Conservation (phyloP, 1,284 basidiomycete species). For the Boletus hoseneyae region DNA sequence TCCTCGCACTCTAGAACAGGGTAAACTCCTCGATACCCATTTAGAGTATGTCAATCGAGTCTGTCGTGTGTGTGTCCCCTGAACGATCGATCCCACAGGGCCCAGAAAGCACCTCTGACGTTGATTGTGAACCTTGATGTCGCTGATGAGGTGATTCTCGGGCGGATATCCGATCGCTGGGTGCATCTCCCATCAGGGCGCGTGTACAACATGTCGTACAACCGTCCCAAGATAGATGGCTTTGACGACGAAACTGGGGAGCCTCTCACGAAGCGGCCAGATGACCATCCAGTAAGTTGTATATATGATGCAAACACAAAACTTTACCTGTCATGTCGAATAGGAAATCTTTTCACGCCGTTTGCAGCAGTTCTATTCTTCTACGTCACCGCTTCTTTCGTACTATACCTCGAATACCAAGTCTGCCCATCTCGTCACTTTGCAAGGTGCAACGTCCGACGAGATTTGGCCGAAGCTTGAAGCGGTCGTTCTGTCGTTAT, state of each 20-base stretch:
- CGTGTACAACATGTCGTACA: constrained; percentile 91
- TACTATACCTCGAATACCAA: constrained; percentile 60
- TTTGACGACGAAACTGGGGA: constrained; percentile 94
- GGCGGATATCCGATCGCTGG: constrained; percentile 91
- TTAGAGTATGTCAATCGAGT: constrained; percentile 48
- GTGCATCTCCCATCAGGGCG: constrained; percentile 91
- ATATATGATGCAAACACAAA: background rate
- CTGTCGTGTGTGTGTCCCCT: constrained; percentile 1
- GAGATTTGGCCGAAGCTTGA: constrained; percentile 91
- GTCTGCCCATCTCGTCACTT: constrained; percentile 53
- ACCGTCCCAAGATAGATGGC: constrained; percentile 84
- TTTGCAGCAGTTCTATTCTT: constrained; percentile 79
- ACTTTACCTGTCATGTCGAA: constrained; percentile 5
- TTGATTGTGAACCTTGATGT: constrained; percentile 92
- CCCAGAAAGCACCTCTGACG: constrained; percentile 63
- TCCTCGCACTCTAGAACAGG: constrained; percentile 90
- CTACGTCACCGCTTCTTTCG: constrained; percentile 82
- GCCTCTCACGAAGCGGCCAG: constrained; percentile 82
- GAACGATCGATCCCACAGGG: constrained; percentile 39
- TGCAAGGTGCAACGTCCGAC: constrained; percentile 84
- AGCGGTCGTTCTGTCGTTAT: constrained; percentile 50
- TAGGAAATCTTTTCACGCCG: constrained; percentile 85
- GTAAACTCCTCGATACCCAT: constrained; percentile 76
- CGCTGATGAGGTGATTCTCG: constrained; percentile 85
- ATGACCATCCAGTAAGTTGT: constrained; percentile 83